Evolutionary conservation across 176 grass and related monocot genomes (phyloP).

Genomic region (Ananas comosus): DNA sequence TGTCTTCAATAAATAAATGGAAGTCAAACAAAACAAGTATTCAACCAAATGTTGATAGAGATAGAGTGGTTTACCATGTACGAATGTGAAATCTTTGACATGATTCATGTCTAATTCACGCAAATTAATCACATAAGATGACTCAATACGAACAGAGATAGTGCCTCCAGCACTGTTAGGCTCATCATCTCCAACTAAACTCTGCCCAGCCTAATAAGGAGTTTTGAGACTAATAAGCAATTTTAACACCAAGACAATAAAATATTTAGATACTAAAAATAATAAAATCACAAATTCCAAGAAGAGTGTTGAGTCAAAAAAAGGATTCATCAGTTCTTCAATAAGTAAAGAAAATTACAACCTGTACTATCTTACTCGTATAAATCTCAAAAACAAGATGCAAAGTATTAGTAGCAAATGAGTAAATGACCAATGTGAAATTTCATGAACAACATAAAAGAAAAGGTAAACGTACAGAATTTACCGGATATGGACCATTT

Average conservation of each 20-base stretch:
- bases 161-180: conserved; percentile 36
- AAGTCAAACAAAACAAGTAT: not conserved
- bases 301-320: no score
- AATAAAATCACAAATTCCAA: no score
- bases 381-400: no score
- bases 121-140: conserved; percentile 83
- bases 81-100: conserved; percentile 93
- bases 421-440: no score
- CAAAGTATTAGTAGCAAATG: no score
- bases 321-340: no score
- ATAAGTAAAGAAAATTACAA: no score
- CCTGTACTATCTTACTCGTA: no score
- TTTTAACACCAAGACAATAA: not conserved
- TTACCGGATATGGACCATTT: no score
- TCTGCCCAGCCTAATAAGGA: conserved; percentile 57
- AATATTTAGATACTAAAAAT: not conserved
- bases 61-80: conserved; percentile 65
- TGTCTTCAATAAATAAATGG: not conserved
- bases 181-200: conserved; percentile 87
- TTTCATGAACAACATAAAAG: no score
- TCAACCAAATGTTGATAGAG: not conserved
- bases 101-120: conserved; percentile 68
- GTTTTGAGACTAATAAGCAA: not conserved
- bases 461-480: no score
- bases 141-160: conserved; percentile 52